phyloP scores from a whole-genome alignment of 2,329 filamentous ascomycete genomes.

The Venturia effusa region DNA sequence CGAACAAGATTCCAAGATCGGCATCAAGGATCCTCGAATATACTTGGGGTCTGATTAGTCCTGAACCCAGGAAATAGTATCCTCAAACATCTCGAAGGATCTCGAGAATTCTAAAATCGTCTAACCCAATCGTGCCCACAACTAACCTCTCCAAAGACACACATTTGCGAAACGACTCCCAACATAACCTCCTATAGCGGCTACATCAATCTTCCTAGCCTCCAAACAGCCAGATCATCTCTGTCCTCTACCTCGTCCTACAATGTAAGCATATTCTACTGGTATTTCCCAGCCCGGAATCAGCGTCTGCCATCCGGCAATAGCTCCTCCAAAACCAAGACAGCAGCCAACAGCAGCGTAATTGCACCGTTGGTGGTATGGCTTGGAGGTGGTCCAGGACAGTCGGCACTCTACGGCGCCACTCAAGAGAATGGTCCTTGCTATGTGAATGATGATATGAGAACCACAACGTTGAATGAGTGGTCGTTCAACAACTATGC shows the following conservation, averaged over 20 bases:
- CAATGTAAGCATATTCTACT: background rate
- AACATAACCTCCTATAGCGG: background rate
- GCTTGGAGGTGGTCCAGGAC: slow-evolving; percentile 37
- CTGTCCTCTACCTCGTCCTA: background rate
- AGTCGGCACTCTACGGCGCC: slow-evolving; percentile 38
- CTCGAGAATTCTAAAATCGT: too few species aligned
- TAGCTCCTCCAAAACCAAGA: background rate
- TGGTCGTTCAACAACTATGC: slow-evolving; percentile 52
- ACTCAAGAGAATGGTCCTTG: slow-evolving; percentile 44
- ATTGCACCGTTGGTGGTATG: too few species aligned
- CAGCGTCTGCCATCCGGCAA: background rate
- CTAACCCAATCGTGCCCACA: background rate
- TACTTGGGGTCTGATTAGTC: too few species aligned
- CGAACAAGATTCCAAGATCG: too few species aligned
- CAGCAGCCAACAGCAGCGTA: too few species aligned
- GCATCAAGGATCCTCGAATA: too few species aligned
- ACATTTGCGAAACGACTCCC: background rate
- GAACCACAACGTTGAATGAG: slow-evolving; percentile 39
- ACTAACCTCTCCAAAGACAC: background rate
- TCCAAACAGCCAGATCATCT: background rate
- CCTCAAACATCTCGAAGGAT: too few species aligned
- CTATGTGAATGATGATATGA: slow-evolving; percentile 40
- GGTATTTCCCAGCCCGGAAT: background rate
- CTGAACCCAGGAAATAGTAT: too few species aligned
- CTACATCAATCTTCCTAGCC: background rate